Evolutionary conservation across 2,329 filamentous ascomycete genomes (phyloP).

Genomic region (Penicillium griseofulvum): DNA sequence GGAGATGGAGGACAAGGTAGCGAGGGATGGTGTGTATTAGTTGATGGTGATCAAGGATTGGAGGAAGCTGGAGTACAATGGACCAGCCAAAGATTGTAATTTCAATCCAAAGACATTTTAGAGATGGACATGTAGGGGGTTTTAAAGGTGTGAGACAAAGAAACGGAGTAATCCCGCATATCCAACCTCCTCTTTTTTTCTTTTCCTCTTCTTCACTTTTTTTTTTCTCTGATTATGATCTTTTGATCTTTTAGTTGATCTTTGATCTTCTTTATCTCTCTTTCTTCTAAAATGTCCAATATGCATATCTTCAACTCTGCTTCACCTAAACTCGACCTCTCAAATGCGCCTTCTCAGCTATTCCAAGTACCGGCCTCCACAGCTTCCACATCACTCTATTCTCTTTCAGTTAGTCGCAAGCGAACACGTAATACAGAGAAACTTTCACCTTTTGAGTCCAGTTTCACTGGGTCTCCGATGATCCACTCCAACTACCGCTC

Average conservation of each 20-base stretch:
- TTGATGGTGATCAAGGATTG: conserved; percentile 67
- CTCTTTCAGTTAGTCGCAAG: conserved; percentile 36
- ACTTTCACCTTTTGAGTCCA: conserved; percentile 26
- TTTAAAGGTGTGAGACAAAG: conserved; percentile 2
- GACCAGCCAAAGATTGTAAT: conserved; percentile 42
- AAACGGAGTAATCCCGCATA: background rate
- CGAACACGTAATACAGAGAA: conserved; percentile 29
- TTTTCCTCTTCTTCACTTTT: background rate
- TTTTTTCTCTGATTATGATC: conserved; percentile 2
- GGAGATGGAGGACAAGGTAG: conserved; percentile 62
- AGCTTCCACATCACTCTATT: conserved; percentile 39
- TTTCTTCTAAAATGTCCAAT: conserved; percentile 20
- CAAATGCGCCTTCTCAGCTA: conserved; percentile 38
- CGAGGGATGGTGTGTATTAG: conserved; percentile 84
- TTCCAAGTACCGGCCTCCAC: conserved; percentile 39
- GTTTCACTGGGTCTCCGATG: conserved; percentile 34
- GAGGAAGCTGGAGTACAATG: conserved; percentile 57
- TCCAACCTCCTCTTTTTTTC: conserved; percentile 7
- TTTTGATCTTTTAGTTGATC: background rate
- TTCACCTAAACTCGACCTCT: conserved; percentile 40
- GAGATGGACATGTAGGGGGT: background rate
- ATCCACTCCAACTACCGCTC: conserved; percentile 41
- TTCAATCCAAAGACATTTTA: no score
- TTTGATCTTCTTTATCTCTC: background rate
- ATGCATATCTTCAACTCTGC: conserved; percentile 36